Evolutionary conservation across 2,329 filamentous ascomycete species (phyloP), one percentile per base, ranked within the genome.

Genomic region (Venturia aucupariae): DNA sequence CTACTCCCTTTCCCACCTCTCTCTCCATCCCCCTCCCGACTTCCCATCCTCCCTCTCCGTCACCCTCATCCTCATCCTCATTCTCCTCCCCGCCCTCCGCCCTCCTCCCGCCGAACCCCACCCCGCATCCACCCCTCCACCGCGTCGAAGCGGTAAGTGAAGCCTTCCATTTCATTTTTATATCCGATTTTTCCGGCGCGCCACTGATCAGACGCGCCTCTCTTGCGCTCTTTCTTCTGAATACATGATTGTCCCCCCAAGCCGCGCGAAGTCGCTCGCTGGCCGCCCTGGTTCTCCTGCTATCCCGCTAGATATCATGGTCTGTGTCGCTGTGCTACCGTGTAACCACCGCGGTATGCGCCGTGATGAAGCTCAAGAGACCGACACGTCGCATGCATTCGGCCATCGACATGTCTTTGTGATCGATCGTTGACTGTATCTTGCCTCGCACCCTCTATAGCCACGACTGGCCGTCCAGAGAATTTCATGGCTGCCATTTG

Each of bases 41-140:
- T n/a, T 15, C 48, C 7, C 19, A 27, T 35, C 51, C 19, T n/a
- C 19, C 30, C 48, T 44, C 38, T 48, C 38, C 51, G 22, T n/a
- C 51, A 35, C n/a, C 62, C 38, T 32, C 22, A 24, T 19, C 15
- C 38, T 64, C 30, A 51, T 64, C 62, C 44, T n/a, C 51, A 17
- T 35, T 19, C 30, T n/a, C 24, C 30, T 41, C 32, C 44, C 13
- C 7, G 19, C 44, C 24, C 5, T 24, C 7, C 19, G 15, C n/a
- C 51, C 19, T n/a, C 19, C 30, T 30, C 44, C 51, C 62, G n/a
- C 38, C 51, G 5, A 39, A 19, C 38, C 30, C 30, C 35, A 60
- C 35, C 62, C 54, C 54, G 32, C 48, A n/a, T 64, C 48, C 1
- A 46, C 46, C n/a, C 61, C 41, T 35, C 61, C 44, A 54, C 24